Evolutionary conservation across 768 basidiomycete genomes (phyloP), one percentile per base, ranked within the genome.

Genomic region (Lyophyllum atratum): DNA sequence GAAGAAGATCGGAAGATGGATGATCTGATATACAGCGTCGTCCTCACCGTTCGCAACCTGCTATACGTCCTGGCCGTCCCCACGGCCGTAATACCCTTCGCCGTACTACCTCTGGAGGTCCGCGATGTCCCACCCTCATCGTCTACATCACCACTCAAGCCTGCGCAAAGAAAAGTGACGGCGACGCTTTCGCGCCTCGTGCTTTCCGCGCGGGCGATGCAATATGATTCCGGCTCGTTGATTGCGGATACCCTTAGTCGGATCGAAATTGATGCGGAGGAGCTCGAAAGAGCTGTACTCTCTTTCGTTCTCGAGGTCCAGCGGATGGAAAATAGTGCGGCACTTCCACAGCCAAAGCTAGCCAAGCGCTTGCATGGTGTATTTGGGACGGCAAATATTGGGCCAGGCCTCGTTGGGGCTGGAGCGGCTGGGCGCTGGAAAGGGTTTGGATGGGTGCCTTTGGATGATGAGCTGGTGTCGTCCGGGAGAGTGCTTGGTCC

Each of bases 161-260:
- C 89, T 7, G 85, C 86, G 0, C 92, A 93, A 55, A 80, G 92
- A 50, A 92, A 92, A 64, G 89, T 96, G 29, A 92, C 93, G 2
- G 91, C 93, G 8, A 93, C 93, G 0, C 76, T 96, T 9, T 95
- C 92, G 19, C 89, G 95, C 68, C 79, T 98, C 26, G 91, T 96
- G 28, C 83, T 97, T 2, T 92, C 90, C 8, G 87, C 92, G n/a
- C 88, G 96, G 48, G 93, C 95, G 0, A 87, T 92, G 73, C 85
- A 90, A 64, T 92, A 90, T 58, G 88, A 92, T 64, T 87, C 89
- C 0, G 86, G 85, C 15, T 80, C 83, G 1, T 77, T 83, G 22
- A 70, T 84, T 4, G 70, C 78, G 11, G 86, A 90, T 58, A 89
- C 87, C 14, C 77, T 85, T 1, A 82, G 78, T 60, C 84, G 90